A percentile compares a stretch with the other conserved stretches of the same genome.
Evolutionary conservation across 495 filamentous ascomycete species (phyloP).

Genomic region (Achaetomiella virescens): DNA sequence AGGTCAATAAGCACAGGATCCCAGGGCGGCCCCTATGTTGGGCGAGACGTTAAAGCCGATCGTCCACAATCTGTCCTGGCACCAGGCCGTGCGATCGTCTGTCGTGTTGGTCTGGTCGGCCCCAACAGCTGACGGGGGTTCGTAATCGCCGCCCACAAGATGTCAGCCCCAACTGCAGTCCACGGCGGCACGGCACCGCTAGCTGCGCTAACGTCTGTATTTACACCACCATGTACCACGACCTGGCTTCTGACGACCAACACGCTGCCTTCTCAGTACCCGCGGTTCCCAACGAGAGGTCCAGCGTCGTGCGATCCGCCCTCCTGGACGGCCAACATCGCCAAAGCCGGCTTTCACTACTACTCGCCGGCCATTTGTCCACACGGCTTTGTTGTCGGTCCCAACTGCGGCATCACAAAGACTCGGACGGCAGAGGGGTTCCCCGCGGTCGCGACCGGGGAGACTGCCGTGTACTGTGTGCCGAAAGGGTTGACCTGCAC

Average conservation of each 20-base stretch:
- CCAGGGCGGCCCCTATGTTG: background rate
- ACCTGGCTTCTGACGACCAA: constrained; percentile 36
- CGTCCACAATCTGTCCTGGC: no score
- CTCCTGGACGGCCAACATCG: constrained; percentile 27
- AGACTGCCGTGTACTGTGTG: constrained; percentile 37
- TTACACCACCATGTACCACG: constrained; percentile 35
- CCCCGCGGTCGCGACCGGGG: constrained; percentile 27
- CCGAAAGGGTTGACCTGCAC: constrained; percentile 35
- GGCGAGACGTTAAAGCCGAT: constrained; percentile 2
- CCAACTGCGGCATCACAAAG: constrained; percentile 25
- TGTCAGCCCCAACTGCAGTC: constrained; percentile 17
- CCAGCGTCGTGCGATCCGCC: constrained; percentile 35
- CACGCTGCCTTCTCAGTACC: constrained; percentile 35
- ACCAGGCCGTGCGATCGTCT: background rate
- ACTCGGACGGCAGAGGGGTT: constrained; percentile 31
- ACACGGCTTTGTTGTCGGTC: constrained; percentile 31
- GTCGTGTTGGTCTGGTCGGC: background rate
- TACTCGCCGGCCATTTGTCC: constrained; percentile 43
- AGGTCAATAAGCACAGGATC: background rate
- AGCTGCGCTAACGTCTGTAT: constrained; percentile 36
- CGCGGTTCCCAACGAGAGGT: constrained; percentile 31
- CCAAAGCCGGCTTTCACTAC: constrained; percentile 31
- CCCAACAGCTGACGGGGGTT: constrained; percentile 7
- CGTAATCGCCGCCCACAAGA: constrained; percentile 8
- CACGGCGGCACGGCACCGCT: constrained; percentile 28